Conservation (phyloP, 1,139 yeast species). For the Torulaspora pretoriensis region DNA sequence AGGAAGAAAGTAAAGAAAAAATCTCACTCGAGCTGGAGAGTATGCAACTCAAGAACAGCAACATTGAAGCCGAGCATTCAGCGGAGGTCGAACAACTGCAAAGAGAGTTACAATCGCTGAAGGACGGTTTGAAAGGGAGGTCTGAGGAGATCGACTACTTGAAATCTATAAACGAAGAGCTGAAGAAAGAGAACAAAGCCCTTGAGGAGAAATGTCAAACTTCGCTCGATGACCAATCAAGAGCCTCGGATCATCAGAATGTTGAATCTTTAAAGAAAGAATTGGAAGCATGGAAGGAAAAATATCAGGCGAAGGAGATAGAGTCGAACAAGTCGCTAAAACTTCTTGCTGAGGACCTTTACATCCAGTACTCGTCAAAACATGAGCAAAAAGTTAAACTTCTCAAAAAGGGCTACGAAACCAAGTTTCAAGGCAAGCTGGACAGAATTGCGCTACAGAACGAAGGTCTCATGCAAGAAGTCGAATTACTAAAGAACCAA, state of each 20-base stretch:
- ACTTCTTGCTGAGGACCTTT: conserved; percentile 60
- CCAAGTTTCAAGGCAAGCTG: conserved; percentile 45
- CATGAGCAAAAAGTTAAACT: conserved; percentile 61
- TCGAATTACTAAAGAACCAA: conserved; percentile 44
- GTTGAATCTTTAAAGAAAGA: conserved; percentile 26
- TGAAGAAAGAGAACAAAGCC: conserved; percentile 12
- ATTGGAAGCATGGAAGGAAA: conserved; percentile 29
- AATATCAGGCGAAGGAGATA: conserved; percentile 36
- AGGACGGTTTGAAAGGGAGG: conserved; percentile 29
- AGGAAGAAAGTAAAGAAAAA: conserved; percentile 28
- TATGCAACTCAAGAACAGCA: conserved; percentile 24
- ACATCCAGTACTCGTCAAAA: conserved; percentile 63
- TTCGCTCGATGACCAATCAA: conserved; percentile 14
- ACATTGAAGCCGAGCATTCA: conserved; percentile 37
- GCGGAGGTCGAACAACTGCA: conserved; percentile 39
- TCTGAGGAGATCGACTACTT: conserved; percentile 28
- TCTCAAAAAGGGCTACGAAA: conserved; percentile 50
- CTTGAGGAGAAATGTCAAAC: background rate
- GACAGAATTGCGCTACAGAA: conserved; percentile 42
- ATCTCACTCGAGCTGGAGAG: conserved; percentile 28
- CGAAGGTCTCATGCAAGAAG: conserved; percentile 43
- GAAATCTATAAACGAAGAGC: conserved; percentile 24
- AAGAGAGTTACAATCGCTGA: conserved; percentile 35
- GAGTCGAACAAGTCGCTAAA: conserved; percentile 51
- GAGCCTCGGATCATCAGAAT: conserved; percentile 22